Evolutionary conservation across 768 basidiomycete species (phyloP).

Genomic region (Boletus patriciae): DNA sequence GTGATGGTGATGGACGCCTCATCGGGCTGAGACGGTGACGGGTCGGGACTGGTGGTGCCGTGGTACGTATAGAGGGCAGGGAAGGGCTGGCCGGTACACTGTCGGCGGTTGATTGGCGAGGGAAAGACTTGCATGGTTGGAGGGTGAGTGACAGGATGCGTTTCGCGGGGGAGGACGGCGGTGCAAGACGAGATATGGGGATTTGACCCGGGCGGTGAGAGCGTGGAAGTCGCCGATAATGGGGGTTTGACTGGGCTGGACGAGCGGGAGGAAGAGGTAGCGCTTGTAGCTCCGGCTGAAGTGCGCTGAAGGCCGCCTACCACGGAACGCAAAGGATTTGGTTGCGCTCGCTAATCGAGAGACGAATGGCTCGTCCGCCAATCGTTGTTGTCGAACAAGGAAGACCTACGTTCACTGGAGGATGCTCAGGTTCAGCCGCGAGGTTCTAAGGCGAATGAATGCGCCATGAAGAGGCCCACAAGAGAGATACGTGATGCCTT

Average conservation of each 20-base stretch:
- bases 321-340: constrained; percentile 30
- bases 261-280: too few relatives aligned
- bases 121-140: constrained; percentile 51
- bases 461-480: constrained; percentile 80
- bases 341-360: constrained; percentile 28
- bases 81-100: constrained; percentile 33
- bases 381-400: not conserved
- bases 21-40: constrained; percentile 22
- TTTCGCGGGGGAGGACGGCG: constrained; percentile 57
- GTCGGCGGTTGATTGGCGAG: constrained; percentile 43
- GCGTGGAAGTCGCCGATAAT: too few relatives aligned
- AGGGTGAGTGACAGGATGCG: constrained; percentile 46
- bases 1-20: constrained; percentile 16
- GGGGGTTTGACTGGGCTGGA: too few relatives aligned
- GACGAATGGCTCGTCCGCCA: not conserved
- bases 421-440: constrained; percentile 35
- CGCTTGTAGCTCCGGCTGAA: too few relatives aligned
- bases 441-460: constrained; percentile 75
- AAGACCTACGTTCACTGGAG: constrained; percentile 26
- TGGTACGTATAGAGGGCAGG: constrained; percentile 24
- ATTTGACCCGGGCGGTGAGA: too few relatives aligned
- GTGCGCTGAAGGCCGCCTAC: constrained; percentile 64
- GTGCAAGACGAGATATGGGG: constrained; percentile 29
- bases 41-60: constrained; percentile 20
- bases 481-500: constrained; percentile 76